Conservation (phyloP, 306 rosid species). For the Castanea mollissima region DNA sequence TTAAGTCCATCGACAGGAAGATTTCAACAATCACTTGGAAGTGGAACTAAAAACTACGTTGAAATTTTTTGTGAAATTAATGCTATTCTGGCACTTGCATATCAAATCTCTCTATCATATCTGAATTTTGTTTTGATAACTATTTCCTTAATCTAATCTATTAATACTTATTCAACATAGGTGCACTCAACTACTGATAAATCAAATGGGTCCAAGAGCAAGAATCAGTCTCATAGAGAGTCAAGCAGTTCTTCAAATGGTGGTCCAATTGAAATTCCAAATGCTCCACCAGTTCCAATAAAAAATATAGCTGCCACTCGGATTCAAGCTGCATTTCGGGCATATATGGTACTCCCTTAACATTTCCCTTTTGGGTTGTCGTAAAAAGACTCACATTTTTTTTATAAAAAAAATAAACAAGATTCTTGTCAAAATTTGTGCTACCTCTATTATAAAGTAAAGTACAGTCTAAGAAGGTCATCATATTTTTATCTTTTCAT, state of each 20-base stretch:
- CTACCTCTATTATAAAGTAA: too few relatives aligned
- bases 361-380: too few relatives aligned
- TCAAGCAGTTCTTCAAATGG: conserved; percentile 33
- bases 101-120: neutral
- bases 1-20: too few relatives aligned
- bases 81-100: neutral
- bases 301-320: conserved; percentile 60
- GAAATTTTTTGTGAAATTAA: too few relatives aligned
- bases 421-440: too few relatives aligned
- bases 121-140: neutral
- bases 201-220: conserved; percentile 22
- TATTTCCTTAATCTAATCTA: neutral
- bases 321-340: conserved; percentile 71
- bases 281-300: conserved; percentile 34
- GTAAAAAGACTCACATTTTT: too few relatives aligned
- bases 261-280: conserved; percentile 13
- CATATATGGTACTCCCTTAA: conserved; percentile 40
- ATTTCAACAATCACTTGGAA: too few relatives aligned
- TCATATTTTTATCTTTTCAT: too few relatives aligned
- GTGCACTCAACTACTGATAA: conserved; percentile 25
- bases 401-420: too few relatives aligned
- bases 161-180: conserved; percentile 25
- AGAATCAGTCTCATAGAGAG: conserved; percentile 26
- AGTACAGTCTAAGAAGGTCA: too few relatives aligned
- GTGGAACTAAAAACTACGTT: too few relatives aligned